Evolutionary conservation across 2,329 filamentous ascomycete species (phyloP), one percentile per base, ranked within the genome.

Genomic region (Chaetomiaceae sp.): DNA sequence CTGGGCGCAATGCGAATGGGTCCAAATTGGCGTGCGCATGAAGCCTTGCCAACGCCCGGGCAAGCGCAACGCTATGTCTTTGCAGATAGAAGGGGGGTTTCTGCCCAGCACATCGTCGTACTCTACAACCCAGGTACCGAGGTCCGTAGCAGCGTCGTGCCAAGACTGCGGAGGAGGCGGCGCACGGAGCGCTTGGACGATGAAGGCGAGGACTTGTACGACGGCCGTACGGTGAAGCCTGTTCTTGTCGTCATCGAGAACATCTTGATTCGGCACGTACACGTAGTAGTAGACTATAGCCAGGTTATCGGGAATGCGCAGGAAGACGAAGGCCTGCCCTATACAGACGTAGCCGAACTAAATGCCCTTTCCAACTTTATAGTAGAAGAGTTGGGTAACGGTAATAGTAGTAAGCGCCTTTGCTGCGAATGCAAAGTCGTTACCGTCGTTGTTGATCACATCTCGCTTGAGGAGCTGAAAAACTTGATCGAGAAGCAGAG

Each of bases 321-420:
- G 60, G 45, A 65, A 68, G 47, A 67, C 45, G 20, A 62, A 64
- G 5, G 53, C 53, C 56, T 66, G 42, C 29, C 62, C 60, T 3
- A 61, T 66, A 36, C 53, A 64, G 4, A 68, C 29, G 29, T 14
- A 32, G 29, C 14, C 29, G 29, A 32, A 32, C 29, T 15, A 32
- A 32, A n/a, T 9, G n/a, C 14, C n/a, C n/a, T 15, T 32, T 32
- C 14, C 55, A 3, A 68, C 51, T 57, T 68, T 68, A 38, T 67
- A 66, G 6, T 63, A 67, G 53, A 68, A 70, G 6, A 70, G 60
- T 49, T 69, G 60, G 2, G 62, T 68, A 6, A 70, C 47, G 18
- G 66, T 62, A 18, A 11, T 7, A 32, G 29, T 7, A 32, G n/a
- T 15, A 8, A 32, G 8, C 29, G 14, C 8, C 29, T 32, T 9